A percentile compares a stretch with the other conserved stretches of the same genome.
These are phyloP conservation scores for Fraxinus pennsylvanica DNA, from an alignment of 257 asterid species.

Conservation along the genomic window DNA sequence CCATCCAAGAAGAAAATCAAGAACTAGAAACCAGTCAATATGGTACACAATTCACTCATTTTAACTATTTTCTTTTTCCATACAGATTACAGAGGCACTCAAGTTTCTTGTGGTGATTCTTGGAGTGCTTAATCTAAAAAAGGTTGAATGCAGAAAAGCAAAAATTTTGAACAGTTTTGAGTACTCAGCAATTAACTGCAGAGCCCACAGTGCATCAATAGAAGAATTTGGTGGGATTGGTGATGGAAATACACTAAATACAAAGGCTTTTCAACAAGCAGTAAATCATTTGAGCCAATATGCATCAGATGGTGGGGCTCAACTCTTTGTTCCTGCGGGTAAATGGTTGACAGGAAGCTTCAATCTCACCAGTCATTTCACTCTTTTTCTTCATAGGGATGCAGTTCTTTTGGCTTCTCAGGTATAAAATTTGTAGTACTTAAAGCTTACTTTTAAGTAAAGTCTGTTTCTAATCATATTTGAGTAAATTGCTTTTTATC, in stretches of 20 bases:
- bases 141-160: conserved; percentile 49
- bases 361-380: conserved; percentile 92
- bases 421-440: conserved; percentile 35
- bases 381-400: conserved; percentile 74
- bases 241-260: conserved; percentile 75
- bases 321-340: conserved; percentile 77
- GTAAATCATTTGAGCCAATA: conserved; percentile 53
- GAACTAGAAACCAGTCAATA: background rate
- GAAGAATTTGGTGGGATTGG: conserved; percentile 83
- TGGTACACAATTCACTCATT: no score
- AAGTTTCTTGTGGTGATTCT: conserved; percentile 30
- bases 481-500: no score
- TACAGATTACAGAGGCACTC: conserved; percentile 31
- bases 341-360: conserved; percentile 83
- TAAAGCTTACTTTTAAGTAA: background rate
- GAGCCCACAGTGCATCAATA: conserved; percentile 75
- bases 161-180: conserved; percentile 29
- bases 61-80: background rate
- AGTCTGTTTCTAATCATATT: no score
- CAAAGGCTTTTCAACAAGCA: conserved; percentile 69
- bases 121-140: conserved; percentile 20
- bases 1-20: background rate
- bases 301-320: conserved; percentile 70
- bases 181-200: conserved; percentile 79
- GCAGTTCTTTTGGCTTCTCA: conserved; percentile 88